These are phyloP conservation scores for Alternaria ventricosa DNA, from an alignment of 2,329 filamentous ascomycete genomes.

Conservation along the genomic window DNA sequence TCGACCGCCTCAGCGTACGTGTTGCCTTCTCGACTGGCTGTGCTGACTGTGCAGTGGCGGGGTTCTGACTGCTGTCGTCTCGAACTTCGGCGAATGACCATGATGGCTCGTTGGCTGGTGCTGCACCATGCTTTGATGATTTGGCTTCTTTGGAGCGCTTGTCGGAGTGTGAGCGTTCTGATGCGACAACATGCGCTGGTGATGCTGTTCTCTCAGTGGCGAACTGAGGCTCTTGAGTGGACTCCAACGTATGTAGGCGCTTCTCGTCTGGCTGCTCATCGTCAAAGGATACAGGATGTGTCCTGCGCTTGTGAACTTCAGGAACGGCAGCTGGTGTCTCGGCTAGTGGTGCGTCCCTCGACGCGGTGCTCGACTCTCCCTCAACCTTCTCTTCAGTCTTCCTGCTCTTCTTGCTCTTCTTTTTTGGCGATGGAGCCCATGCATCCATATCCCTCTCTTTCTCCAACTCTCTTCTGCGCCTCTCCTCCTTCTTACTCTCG, in stretches of 20 bases:
- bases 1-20: constrained; percentile 27
- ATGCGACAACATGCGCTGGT: neutral
- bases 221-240: constrained; percentile 9
- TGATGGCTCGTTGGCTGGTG: constrained; percentile 31
- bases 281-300: constrained; percentile 40
- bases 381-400: constrained; percentile 37
- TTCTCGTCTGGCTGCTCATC: constrained; percentile 45
- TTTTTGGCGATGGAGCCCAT: constrained; percentile 48
- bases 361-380: constrained; percentile 9
- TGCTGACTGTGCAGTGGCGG: constrained; percentile 52
- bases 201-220: constrained; percentile 11
- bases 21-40: constrained; percentile 23
- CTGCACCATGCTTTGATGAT: constrained; percentile 10
- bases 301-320: constrained; percentile 42
- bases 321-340: constrained; percentile 16
- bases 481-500: neutral
- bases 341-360: constrained; percentile 4
- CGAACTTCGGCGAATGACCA: constrained; percentile 51
- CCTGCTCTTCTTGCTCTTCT: constrained; percentile 52
- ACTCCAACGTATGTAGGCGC: constrained; percentile 37
- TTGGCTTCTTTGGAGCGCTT: neutral
- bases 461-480: constrained; percentile 17
- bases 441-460: constrained; percentile 33
- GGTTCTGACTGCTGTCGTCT: constrained; percentile 55
- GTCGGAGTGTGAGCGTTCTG: constrained; percentile 1